Evolutionary conservation across 2,329 filamentous ascomycete genomes (phyloP), one percentile per base, ranked within the genome.

Genomic region (Fusarium sp.): DNA sequence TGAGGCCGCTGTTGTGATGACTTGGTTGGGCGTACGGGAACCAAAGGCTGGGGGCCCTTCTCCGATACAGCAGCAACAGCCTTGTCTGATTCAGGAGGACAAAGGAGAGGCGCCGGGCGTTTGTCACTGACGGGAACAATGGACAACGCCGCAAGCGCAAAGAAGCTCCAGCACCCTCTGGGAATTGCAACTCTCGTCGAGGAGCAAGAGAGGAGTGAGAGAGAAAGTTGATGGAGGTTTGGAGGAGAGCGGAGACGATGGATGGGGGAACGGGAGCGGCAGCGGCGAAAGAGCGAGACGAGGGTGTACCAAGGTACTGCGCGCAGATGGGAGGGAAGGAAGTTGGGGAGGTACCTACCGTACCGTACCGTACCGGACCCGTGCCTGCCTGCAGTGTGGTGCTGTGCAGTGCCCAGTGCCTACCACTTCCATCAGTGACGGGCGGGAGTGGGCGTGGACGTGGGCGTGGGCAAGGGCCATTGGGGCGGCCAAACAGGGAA

Each of bases 171-270:
- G 38, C 73, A 72, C 71, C 73, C 70, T 76, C 58, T 74, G 62
- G 73, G 69, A 75, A 78, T 78, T 73, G 77, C 70, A 78, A 76
- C 78, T 80, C 78, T 77, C 74, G 75, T 78, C 63, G 77, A 76
- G 65, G 72, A 71, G 70, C 67, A 73, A 74, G 77, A 73, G 70
- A 79, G 69, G 71, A 78, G 74, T 71, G 73, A 77, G 77, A 74
- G 70, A 70, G 77, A 77, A 79, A 79, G 78, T 77, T 80, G 77
- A 79, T 78, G 78, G 76, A 75, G 76, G 76, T 63, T 63, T 66
- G 58, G 65, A 65, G 38, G 63, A 74, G 73, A 74, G 79, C 78
- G 78, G 79, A 80, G 79, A 79, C 76, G 76, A 77, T 80, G 77
- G 77, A 77, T 80, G 77, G 78, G 74, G 78, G 78, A 80, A 76